Evolutionary conservation across 495 filamentous ascomycete genomes (phyloP).

Genomic region (Trichoderma asperelloides): DNA sequence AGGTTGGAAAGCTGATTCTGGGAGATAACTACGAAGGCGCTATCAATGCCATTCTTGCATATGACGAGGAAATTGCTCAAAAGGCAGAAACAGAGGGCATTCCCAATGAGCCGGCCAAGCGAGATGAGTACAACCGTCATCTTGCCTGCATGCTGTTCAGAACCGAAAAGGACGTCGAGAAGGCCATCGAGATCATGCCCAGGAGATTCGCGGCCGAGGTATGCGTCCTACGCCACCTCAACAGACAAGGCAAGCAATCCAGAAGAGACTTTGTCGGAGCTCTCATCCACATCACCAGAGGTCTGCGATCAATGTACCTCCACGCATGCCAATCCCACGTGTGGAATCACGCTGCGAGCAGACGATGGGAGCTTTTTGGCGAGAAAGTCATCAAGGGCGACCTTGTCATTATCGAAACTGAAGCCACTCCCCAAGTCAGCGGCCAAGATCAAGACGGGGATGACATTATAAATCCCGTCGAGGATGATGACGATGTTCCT

Average conservation of each 20-base stretch:
- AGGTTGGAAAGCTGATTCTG: conserved; percentile 73
- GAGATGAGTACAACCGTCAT: conserved; percentile 70
- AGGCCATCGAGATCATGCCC: conserved; percentile 62
- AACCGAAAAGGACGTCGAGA: conserved; percentile 40
- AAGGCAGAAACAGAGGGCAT: conserved; percentile 35
- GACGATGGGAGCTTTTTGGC: conserved; percentile 67
- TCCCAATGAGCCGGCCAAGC: conserved; percentile 15
- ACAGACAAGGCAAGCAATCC: conserved; percentile 21
- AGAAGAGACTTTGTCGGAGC: conserved; percentile 67
- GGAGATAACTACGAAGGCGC: conserved; percentile 71
- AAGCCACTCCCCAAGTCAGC: conserved; percentile 19
- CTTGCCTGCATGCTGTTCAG: conserved; percentile 64
- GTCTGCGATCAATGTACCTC: conserved; percentile 84
- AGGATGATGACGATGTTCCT: conserved; percentile 46
- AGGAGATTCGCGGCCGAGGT: conserved; percentile 72
- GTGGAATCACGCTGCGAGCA: conserved; percentile 78
- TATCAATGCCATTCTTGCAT: conserved; percentile 62
- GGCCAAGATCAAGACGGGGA: conserved; percentile 63
- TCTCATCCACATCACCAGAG: conserved; percentile 62
- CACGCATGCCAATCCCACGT: conserved; percentile 93
- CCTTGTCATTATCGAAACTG: conserved; percentile 54
- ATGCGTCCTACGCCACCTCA: conserved; percentile 66
- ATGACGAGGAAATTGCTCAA: conserved; percentile 35
- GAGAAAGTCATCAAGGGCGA: conserved; percentile 72
- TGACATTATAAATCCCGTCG: conserved; percentile 43